Conservation (phyloP, 768 basidiomycete genomes). For the Kwoniella sp. region DNA sequence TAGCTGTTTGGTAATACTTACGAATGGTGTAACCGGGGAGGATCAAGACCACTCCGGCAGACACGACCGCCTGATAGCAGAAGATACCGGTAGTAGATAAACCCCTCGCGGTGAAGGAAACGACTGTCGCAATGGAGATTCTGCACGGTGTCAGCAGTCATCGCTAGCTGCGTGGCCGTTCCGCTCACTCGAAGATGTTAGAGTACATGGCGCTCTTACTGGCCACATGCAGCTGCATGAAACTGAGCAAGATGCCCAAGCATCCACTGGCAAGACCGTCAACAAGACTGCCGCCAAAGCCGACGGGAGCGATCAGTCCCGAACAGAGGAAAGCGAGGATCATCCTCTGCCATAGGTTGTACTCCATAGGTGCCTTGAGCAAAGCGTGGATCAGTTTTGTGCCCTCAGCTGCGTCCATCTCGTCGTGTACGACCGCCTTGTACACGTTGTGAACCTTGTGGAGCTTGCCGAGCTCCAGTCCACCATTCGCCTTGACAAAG, state of each 20-base stretch:
- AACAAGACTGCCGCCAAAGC: slow-evolving; percentile 72
- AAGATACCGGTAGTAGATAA: slow-evolving; percentile 38
- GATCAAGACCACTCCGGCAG: slow-evolving; percentile 42
- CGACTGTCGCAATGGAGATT: slow-evolving; percentile 73
- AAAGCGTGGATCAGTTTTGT: slow-evolving; percentile 56
- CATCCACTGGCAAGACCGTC: slow-evolving; percentile 39
- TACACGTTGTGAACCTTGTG: slow-evolving; percentile 44
- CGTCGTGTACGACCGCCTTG: slow-evolving; percentile 42
- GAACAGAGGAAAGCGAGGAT: slow-evolving; percentile 67
- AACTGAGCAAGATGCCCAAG: slow-evolving; percentile 61
- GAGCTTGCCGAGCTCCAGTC: slow-evolving; percentile 44
- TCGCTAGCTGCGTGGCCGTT: not conserved
- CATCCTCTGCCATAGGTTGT: slow-evolving; percentile 62
- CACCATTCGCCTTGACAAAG: slow-evolving; percentile 37
- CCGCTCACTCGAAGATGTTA: slow-evolving; percentile 81
- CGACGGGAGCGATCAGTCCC: slow-evolving; percentile 73
- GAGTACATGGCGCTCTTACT: slow-evolving; percentile 74
- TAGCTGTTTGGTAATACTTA: slow-evolving; percentile 8
- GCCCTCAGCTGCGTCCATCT: slow-evolving; percentile 42
- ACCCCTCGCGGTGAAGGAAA: slow-evolving; percentile 64
- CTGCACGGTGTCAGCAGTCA: slow-evolving; percentile 50
- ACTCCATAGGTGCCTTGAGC: slow-evolving; percentile 63
- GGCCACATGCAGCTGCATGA: slow-evolving; percentile 70
- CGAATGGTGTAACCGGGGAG: slow-evolving; percentile 47
- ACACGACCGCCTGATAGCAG: slow-evolving; percentile 44